Conservation (phyloP, 805 yeast species). For the Yamadazyma akitaensis region DNA sequence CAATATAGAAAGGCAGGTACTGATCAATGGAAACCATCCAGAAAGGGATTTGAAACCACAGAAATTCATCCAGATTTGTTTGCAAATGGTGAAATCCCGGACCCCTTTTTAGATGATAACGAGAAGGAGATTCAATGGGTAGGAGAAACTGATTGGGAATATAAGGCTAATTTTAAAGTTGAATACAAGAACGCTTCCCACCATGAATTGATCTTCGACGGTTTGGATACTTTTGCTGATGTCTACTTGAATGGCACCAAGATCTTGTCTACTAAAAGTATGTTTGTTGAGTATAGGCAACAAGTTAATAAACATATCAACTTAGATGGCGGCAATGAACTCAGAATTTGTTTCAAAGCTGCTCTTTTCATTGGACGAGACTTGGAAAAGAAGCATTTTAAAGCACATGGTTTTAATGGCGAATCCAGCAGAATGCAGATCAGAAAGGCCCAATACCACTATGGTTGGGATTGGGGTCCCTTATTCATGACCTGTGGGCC, state of each 20-base stretch:
- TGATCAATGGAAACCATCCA: conserved; percentile 10
- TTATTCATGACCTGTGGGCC: conserved; percentile 44
- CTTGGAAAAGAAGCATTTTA: conserved; percentile 29
- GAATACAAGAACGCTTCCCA: conserved; percentile 2
- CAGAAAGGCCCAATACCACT: conserved; percentile 53
- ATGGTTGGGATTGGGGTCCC: conserved; percentile 62
- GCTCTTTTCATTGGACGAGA: conserved; percentile 32
- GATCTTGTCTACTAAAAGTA: conserved; percentile 39
- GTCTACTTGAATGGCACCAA: conserved; percentile 37
- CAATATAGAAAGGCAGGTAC: conserved; percentile 10
- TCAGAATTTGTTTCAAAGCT: conserved; percentile 36
- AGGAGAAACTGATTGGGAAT: conserved; percentile 50
- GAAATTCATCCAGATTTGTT: conserved; percentile 44
- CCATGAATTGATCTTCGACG: conserved; percentile 36
- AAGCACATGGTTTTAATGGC: conserved; percentile 36
- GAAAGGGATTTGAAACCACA: conserved; percentile 11
- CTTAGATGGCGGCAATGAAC: conserved; percentile 20
- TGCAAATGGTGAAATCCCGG: conserved; percentile 35
- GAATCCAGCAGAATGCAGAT: conserved; percentile 42
- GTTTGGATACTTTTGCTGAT: conserved; percentile 42
- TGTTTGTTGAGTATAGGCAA: conserved; percentile 37
- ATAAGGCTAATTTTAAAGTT: conserved; percentile 22
- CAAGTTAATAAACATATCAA: conserved; percentile 20
- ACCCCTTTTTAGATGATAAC: conserved; percentile 44
- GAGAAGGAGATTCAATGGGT: conserved; percentile 50